Conservation (phyloP, 2,329 filamentous ascomycete species). For the Lecanicillium sp. region DNA sequence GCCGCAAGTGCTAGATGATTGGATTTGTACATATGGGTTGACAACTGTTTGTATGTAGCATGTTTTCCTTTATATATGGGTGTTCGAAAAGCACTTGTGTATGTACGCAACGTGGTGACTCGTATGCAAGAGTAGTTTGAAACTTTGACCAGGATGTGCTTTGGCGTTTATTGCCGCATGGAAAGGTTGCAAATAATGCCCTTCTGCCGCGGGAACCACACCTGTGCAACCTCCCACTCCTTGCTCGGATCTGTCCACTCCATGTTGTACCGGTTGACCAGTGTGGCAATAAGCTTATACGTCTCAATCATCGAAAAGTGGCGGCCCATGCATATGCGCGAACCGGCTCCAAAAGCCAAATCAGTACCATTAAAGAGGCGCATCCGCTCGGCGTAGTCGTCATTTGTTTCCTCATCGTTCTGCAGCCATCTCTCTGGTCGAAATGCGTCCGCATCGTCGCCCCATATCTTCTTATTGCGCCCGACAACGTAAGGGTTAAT, state of each 20-base stretch:
- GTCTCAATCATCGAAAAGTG: constrained; percentile 32
- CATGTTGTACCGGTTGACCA: constrained; percentile 28
- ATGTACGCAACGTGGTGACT: no score
- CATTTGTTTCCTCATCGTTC: constrained; percentile 13
- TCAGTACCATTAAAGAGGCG: constrained; percentile 26
- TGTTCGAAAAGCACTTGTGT: no score
- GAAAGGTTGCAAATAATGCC: not conserved
- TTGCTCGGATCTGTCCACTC: no score
- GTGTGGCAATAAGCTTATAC: constrained; percentile 37
- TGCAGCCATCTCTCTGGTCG: constrained; percentile 30
- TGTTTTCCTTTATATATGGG: no score
- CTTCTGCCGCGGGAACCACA: not conserved
- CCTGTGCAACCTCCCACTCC: constrained; percentile 13
- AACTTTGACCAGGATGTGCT: no score
- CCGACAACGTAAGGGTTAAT: constrained; percentile 28
- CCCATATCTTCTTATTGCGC: constrained; percentile 30
- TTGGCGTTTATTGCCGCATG: no score
- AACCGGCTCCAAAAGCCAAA: constrained; percentile 33
- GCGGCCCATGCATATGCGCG: constrained; percentile 32
- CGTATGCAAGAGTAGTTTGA: no score
- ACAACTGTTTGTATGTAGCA: no score
- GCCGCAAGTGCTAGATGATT: constrained; percentile 11
- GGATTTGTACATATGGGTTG: no score
- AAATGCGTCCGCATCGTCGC: constrained; percentile 33
- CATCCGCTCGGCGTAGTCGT: constrained; percentile 18